Base-by-base conservation (phyloP, 441 rosid species). In the Cnidoscolus chayamansa region DNA sequence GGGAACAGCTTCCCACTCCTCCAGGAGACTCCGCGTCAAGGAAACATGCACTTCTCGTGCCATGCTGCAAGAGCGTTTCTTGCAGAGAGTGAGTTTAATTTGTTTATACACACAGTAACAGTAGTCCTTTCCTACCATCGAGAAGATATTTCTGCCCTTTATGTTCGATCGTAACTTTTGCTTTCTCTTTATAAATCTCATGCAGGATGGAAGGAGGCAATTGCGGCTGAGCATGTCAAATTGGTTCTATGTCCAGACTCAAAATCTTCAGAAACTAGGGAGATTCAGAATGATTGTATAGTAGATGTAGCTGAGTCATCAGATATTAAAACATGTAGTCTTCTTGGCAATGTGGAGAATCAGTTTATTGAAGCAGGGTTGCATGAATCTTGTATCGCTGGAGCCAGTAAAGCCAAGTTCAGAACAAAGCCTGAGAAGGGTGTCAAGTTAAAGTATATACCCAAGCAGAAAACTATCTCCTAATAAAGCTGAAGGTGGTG, bases 121-220 rank as follows among this genome's bases (percentile, higher is more conserved):
- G 30, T 35, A 13, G 25, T 61, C 43, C 10, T 65, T 70, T 49
- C 63, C 19, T 25, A 10, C 50, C 37, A 35, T 17, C 25, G 6
- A 0, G 0, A 35, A 3, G 7, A 3, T 40, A 40, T 49, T 15
- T 25, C 68, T 69, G 25, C 30, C 61, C 9, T 60, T 72, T 55
- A 40, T 40, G 45, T 40, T 6, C 45, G 45, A 3, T 6, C 45
- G 6, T 40, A 40, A 40, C 45, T 40, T 40, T 40, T 40, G 45
- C 45, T 3, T 40, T 40, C 40, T 40, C 43, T 43, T 62, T 20
- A 5, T 40, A 40, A 40, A 40, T 40, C 7, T 59, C 58, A 54
- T 72, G 73, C 81, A 95, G 99, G 97, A 82, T 95, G 99, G 99
- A 93, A 89, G 81, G 90, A 87, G 81, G 93, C 95, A 68, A 82